Evolutionary conservation across 257 asterid species (phyloP).

Genomic region (Solanum chmielewskii): DNA sequence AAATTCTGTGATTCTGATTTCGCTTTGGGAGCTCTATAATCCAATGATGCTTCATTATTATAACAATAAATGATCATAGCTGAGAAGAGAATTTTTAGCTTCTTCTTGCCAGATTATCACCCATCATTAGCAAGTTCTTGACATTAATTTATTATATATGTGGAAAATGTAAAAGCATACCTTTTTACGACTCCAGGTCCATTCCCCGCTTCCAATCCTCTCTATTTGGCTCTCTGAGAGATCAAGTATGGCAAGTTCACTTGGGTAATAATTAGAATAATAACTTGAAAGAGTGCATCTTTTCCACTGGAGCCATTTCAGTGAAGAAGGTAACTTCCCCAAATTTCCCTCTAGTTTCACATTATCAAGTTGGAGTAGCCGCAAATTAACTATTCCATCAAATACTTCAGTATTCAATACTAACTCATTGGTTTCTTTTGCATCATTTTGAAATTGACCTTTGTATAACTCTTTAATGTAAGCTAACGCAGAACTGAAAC

Average conservation of each 20-base stretch:
- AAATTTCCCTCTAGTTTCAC: constrained; percentile 19
- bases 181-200: constrained; percentile 10
- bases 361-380: constrained; percentile 16
- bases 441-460: background rate
- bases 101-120: background rate
- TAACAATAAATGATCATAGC: background rate
- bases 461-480: constrained; percentile 8
- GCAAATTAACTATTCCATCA: constrained; percentile 12
- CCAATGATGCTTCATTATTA: background rate
- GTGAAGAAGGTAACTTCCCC: constrained; percentile 10
- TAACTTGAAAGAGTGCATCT: constrained; percentile 8
- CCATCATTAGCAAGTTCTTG: background rate
- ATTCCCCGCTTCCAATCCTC: constrained; percentile 6
- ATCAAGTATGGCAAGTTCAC: constrained; percentile 21
- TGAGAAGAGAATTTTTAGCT: background rate
- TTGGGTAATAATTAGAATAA: constrained; percentile 9
- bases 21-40: background rate
- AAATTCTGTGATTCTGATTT: background rate
- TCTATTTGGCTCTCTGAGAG: constrained; percentile 19
- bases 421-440: background rate
- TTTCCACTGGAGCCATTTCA: constrained; percentile 23
- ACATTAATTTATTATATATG: background rate
- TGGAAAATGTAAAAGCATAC: background rate
- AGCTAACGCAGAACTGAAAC: constrained; percentile 1
- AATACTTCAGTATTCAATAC: constrained; percentile 2